Evolutionary conservation across 2,329 filamentous ascomycete species (phyloP), one percentile per base, ranked within the genome.

Genomic region (Hymenotorrendiella dingleyae): DNA sequence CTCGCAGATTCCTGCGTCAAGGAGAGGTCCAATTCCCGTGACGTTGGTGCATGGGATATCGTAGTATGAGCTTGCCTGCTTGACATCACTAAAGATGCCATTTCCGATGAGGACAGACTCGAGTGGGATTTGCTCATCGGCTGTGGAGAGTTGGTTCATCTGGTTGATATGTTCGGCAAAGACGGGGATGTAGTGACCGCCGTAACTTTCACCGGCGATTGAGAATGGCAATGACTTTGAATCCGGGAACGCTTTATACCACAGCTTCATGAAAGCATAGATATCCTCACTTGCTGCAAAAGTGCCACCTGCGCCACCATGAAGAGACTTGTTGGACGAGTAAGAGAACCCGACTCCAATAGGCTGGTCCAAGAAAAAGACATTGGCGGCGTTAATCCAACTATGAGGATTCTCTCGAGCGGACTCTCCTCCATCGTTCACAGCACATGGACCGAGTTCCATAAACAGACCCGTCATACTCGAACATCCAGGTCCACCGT

Each of bases 11-110:
- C 39, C 42, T 19, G 33, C 26, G 28, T 50, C 41, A 22, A 55
- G 43, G 10, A 55, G 39, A 14, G 49, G 47, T 8, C 49, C 51
- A 27, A 50, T 48, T 11, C 49, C 47, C 3, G 50, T 52, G 6
- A 46, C 49, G 17, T 55, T 50, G 32, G 47, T 52, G 32, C 51
- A 55, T 10, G 53, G 37, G 19, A 53, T 53, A 58, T 76, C 73
- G 63, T 76, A 76, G 58, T 72, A 74, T 3, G 73, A 71, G 45
- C 68, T 64, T 50, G 72, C 75, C 49, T 76, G 71, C 19, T 73
- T 55, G 12, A 70, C 53, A 3, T 74, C 72, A 49, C 76, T 72
- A 40, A 69, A 74, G 69, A 71, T 76, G 14, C 74, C 74, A 47
- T 78, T 78, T 20, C 73, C 73, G 38, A 78, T 70, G 7, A 73